Percentiles rank a stretch among this genome's conserved stretches.
These are phyloP conservation scores for Trapa incisa DNA, from an alignment of 345 rosid species.

Conservation along the genomic window DNA sequence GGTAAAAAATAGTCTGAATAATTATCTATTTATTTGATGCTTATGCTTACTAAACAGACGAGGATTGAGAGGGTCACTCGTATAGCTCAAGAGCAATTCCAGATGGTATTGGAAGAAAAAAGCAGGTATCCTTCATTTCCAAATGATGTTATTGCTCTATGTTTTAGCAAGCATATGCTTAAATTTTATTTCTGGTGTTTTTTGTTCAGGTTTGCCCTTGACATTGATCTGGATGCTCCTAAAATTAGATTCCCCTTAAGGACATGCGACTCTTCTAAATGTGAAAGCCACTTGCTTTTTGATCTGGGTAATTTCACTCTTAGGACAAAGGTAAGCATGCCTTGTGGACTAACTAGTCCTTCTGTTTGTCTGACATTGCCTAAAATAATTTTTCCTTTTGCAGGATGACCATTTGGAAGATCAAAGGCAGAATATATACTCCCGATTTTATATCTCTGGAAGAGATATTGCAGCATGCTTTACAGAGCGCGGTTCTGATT, in stretches of 20 bases:
- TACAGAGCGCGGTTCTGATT: conserved; percentile 49
- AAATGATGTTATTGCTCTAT: not conserved
- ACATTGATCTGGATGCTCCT: conserved; percentile 97
- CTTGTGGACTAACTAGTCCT: not conserved
- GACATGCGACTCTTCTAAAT: conserved; percentile 44
- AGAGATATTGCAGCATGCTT: conserved; percentile 95
- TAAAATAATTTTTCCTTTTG: conserved; percentile 7
- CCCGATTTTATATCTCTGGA: conserved; percentile 83
- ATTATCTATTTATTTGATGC: conserved; percentile 5
- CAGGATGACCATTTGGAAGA: conserved; percentile 73
- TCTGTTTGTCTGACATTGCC: conserved; percentile 3
- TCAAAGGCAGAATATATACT: conserved; percentile 71
- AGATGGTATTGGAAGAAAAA: conserved; percentile 82
- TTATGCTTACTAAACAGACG: conserved; percentile 33
- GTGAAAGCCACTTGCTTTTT: conserved; percentile 73
- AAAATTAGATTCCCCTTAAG: conserved; percentile 85
- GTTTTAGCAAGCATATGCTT: not conserved
- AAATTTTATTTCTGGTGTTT: conserved; percentile 12
- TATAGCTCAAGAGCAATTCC: conserved; percentile 93
- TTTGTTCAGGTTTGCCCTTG: conserved; percentile 77
- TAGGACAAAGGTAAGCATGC: conserved; percentile 57
- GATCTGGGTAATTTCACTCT: conserved; percentile 95
- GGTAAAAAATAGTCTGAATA: not conserved
- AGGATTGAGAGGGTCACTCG: conserved; percentile 95
- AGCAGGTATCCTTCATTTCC: conserved; percentile 51